phyloP scores from a whole-genome alignment of 1,284 basidiomycete species.

The Rhizoctonia solani region DNA sequence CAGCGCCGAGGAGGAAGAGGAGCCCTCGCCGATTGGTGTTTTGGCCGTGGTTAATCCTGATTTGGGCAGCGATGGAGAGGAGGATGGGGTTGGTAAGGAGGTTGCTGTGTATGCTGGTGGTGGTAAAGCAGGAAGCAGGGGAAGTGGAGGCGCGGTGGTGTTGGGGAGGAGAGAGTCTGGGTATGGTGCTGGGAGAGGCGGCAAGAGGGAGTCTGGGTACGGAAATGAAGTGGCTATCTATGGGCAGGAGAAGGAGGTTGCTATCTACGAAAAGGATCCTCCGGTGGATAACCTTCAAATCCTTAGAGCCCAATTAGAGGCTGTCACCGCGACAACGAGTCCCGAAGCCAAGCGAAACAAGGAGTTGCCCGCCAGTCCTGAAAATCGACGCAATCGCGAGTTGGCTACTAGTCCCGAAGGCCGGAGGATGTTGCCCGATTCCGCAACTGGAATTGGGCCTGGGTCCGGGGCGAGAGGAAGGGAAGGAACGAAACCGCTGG shows the following conservation, averaged over 20 bases:
- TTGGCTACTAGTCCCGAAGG: too few species aligned
- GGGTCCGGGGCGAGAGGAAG: neutral
- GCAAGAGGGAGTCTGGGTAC: too few species aligned
- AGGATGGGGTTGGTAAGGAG: neutral
- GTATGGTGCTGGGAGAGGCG: too few species aligned
- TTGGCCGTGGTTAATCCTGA: constrained; percentile 28
- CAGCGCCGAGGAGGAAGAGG: constrained; percentile 23
- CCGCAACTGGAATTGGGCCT: too few species aligned
- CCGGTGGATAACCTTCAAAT: neutral
- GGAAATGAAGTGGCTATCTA: too few species aligned
- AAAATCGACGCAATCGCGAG: too few species aligned
- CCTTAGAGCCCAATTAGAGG: neutral
- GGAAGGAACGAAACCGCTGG: constrained; percentile 14
- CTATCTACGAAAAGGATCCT: too few species aligned
- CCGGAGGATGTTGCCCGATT: too few species aligned
- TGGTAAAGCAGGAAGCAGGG: too few species aligned
- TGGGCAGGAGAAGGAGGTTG: too few species aligned
- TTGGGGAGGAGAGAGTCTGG: too few species aligned
- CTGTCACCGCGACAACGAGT: neutral
- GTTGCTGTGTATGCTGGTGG: neutral
- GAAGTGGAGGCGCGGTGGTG: too few species aligned
- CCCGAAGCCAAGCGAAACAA: neutral
- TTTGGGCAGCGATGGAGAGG: constrained; percentile 6
- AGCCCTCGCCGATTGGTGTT: constrained; percentile 17
- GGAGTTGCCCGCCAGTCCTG: constrained; percentile 10